Conservation (phyloP, 73 alveolate genomes). For the Tetrahymena thermophila region DNA sequence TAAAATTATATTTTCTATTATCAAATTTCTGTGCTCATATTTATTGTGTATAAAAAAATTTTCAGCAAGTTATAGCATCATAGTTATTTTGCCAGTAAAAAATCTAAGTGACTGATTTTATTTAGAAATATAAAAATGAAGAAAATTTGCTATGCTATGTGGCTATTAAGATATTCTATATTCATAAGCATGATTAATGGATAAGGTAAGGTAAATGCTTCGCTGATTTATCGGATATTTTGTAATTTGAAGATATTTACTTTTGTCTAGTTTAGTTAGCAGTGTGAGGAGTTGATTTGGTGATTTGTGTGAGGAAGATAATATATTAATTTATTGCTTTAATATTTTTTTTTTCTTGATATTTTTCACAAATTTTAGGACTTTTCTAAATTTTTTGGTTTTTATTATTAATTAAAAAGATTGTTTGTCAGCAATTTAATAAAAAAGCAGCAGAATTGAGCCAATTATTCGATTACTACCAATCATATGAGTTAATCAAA, state of each 20-base stretch:
- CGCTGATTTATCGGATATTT: not conserved
- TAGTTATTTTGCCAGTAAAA: not conserved
- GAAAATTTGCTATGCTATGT: not conserved
- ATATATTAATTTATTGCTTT: not conserved
- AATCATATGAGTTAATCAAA: not conserved
- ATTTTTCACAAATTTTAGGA: not conserved
- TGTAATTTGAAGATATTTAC: not conserved
- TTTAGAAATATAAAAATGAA: not conserved
- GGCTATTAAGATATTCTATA: not conserved
- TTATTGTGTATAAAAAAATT: too few relatives aligned
- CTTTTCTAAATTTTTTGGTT: not conserved
- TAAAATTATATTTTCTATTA: too few relatives aligned
- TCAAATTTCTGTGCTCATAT: too few relatives aligned
- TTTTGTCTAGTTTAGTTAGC: not conserved
- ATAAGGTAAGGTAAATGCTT: not conserved
- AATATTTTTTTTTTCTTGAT: not conserved
- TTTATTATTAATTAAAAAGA: not conserved
- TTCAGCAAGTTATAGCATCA: not conserved
- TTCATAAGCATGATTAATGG: not conserved
- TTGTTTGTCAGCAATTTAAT: not conserved
- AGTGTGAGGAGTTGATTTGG: not conserved
- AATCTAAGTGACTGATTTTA: not conserved
- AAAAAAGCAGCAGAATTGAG: not conserved
- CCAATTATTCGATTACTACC: not conserved
- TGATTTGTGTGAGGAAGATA: not conserved